These are phyloP conservation scores for Narthecium ossifragum DNA, from an alignment of 106 monocot species.

Conservation along the genomic window DNA sequence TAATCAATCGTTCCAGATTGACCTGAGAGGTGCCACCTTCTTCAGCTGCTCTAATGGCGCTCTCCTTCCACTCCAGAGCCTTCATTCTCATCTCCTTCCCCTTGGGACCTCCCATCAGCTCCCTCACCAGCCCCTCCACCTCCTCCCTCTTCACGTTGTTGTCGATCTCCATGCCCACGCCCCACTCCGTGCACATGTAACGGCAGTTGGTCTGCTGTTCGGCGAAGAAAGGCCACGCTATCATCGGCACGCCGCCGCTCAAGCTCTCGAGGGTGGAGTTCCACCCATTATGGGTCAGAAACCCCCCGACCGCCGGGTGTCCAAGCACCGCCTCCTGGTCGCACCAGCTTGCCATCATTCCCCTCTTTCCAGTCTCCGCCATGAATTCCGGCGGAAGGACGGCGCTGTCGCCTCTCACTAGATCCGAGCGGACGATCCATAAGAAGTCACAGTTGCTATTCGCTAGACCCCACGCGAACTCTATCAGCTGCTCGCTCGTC, in stretches of 20 bases:
- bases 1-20: not conserved
- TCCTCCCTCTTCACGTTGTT: conserved; percentile 10
- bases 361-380: not conserved
- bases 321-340: not conserved
- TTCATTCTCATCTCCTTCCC: conserved; percentile 13
- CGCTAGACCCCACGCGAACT: not conserved
- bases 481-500: not conserved
- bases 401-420: not conserved
- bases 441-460: not conserved
- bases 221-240: not conserved
- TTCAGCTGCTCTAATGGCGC: not conserved
- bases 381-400: not conserved
- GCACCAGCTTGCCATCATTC: not conserved
- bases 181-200: conserved; percentile 8
- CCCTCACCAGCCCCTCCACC: conserved; percentile 11
- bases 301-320: conserved; percentile 1
- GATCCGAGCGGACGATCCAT: not conserved
- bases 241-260: conserved; percentile 3
- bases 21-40: conserved; percentile 1
- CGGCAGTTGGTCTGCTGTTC: conserved; percentile 24
- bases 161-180: conserved; percentile 15
- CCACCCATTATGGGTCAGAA: conserved; percentile 11
- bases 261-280: conserved; percentile 6
- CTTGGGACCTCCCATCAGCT: conserved; percentile 11
- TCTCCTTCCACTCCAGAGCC: conserved; percentile 10